These are phyloP conservation scores for Parasitella parasitica DNA, from an alignment of 371 early-diverging fungal genomes.

Conservation along the genomic window DNA sequence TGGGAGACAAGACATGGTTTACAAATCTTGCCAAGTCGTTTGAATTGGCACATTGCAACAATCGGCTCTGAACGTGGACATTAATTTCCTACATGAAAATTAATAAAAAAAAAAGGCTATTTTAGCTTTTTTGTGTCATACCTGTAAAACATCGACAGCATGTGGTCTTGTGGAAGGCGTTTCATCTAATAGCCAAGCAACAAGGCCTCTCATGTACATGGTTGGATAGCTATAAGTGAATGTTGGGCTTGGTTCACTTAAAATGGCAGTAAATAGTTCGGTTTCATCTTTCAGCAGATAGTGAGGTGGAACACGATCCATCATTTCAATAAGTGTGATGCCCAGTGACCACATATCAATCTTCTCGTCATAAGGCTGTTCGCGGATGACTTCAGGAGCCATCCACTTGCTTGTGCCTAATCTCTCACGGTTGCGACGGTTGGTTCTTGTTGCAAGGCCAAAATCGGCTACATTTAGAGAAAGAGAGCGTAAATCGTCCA, in stretches of 20 bases:
- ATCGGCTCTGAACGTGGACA: constrained; percentile 20
- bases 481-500: neutral
- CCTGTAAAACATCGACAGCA: constrained; percentile 42
- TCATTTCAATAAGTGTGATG: constrained; percentile 86
- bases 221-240: constrained; percentile 53
- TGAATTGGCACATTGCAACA: constrained; percentile 18
- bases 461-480: constrained; percentile 32
- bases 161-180: constrained; percentile 38
- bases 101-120: too few species aligned
- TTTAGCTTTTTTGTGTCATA: too few species aligned
- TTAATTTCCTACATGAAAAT: constrained; percentile 37
- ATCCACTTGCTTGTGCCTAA: constrained; percentile 98
- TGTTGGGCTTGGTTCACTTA: constrained; percentile 47
- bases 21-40: constrained; percentile 26
- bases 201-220: constrained; percentile 55
- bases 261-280: constrained; percentile 43
- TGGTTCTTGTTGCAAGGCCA: constrained; percentile 44
- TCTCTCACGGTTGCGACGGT: constrained; percentile 68
- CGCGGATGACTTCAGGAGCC: constrained; percentile 94
- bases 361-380: constrained; percentile 78
- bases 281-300: constrained; percentile 50
- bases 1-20: constrained; percentile 15
- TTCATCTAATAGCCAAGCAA: constrained; percentile 54
- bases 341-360: constrained; percentile 97
- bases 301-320: constrained; percentile 56